Evolutionary conservation across 192 early-diverging fungal genomes (phyloP).

Genomic region (Oehlia diaphana): DNA sequence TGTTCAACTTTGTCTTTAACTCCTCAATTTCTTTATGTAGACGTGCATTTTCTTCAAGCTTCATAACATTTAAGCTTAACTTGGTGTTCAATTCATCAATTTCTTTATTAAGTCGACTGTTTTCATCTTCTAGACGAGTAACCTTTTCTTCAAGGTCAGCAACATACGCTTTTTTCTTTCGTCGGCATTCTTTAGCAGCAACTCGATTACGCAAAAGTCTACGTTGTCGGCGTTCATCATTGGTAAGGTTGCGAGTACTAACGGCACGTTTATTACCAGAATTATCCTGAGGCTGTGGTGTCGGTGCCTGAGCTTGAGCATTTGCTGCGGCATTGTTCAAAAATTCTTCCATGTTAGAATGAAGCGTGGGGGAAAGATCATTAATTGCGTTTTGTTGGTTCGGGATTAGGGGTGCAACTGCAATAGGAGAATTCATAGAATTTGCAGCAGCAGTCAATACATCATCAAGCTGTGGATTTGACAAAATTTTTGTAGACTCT

Average conservation of each 20-base stretch:
- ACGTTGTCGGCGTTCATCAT: conserved; percentile 75
- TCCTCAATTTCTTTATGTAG: conserved; percentile 71
- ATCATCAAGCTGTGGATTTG: not conserved
- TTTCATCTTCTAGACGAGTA: conserved; percentile 59
- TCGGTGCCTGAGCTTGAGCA: not conserved
- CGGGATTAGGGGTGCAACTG: conserved; percentile 12
- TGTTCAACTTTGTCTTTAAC: conserved; percentile 59
- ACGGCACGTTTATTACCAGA: conserved; percentile 9
- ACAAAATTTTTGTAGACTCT: not conserved
- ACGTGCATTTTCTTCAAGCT: conserved; percentile 53
- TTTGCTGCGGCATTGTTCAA: conserved; percentile 4
- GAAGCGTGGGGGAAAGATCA: not conserved
- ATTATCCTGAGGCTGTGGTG: not conserved
- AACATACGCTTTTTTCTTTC: conserved; percentile 83
- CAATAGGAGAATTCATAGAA: conserved; percentile 17
- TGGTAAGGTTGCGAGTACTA: conserved; percentile 48
- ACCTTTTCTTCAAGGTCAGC: conserved; percentile 69
- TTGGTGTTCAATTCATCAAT: conserved; percentile 70
- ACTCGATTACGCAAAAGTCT: conserved; percentile 74
- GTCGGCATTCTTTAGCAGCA: conserved; percentile 82
- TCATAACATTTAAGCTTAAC: conserved; percentile 59
- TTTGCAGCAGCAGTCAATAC: not conserved
- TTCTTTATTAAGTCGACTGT: conserved; percentile 60
- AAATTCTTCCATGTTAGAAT: conserved; percentile 17
- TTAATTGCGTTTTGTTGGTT: not conserved